Evolutionary conservation across 768 basidiomycete species (phyloP).

Genomic region (Leccinum broughii): DNA sequence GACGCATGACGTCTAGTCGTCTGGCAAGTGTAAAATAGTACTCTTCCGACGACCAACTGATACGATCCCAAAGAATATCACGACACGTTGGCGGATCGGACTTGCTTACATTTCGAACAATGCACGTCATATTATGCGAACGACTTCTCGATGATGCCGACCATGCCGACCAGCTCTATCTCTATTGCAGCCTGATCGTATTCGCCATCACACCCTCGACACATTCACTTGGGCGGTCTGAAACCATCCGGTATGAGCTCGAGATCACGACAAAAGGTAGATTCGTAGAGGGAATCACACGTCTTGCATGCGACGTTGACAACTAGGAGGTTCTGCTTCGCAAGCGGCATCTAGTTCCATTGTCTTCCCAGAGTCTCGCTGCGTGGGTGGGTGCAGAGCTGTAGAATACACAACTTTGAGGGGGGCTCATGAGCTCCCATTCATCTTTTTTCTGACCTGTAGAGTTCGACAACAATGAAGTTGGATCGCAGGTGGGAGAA

Average conservation of each 20-base stretch:
- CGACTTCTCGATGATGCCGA: constrained; percentile 65
- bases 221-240: constrained; percentile 60
- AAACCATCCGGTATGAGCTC: constrained; percentile 68
- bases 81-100: constrained; percentile 55
- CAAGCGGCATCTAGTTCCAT: constrained; percentile 61
- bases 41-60: too few species aligned
- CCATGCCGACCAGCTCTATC: constrained; percentile 76
- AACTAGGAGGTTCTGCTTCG: constrained; percentile 88
- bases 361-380: constrained; percentile 63
- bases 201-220: constrained; percentile 74
- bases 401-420: constrained; percentile 57
- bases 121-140: constrained; percentile 89
- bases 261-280: constrained; percentile 93
- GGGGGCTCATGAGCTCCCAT: constrained; percentile 58
- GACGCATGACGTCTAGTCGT: too few species aligned
- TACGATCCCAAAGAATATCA: too few species aligned
- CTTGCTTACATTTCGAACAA: constrained; percentile 64
- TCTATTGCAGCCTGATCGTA: constrained; percentile 88
- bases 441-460: constrained; percentile 24
- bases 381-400: constrained; percentile 58
- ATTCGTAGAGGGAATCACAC: constrained; percentile 83
- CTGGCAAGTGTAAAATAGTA: too few species aligned
- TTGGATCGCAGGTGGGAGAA: constrained; percentile 85
- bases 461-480: constrained; percentile 61
- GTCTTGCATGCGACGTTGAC: constrained; percentile 63